phyloP scores from a whole-genome alignment of 306 rosid species.

The Trifolium pratense region DNA sequence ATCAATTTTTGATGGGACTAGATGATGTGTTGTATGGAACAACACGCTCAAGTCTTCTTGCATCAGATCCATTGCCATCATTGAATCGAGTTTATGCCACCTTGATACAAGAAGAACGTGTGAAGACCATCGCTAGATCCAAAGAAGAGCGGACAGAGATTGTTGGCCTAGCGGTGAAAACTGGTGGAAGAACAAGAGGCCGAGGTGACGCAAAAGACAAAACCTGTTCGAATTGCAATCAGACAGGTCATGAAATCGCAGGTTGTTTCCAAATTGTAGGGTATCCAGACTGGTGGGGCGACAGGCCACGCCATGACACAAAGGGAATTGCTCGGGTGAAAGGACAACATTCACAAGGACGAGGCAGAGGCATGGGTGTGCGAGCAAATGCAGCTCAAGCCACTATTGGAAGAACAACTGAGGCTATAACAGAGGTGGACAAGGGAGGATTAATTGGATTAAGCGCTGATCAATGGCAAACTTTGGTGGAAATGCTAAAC shows the following conservation, averaged over 20 bases:
- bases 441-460: not conserved
- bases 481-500: not conserved
- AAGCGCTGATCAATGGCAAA: not conserved
- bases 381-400: not conserved
- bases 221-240: not conserved
- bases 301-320: not conserved
- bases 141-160: not conserved
- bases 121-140: not conserved
- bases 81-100: not conserved
- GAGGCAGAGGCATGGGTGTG: not conserved
- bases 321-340: not conserved
- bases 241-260: not conserved
- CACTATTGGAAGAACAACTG: not conserved
- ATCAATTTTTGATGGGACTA: not conserved
- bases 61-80: not conserved
- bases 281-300: not conserved
- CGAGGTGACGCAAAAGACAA: not conserved
- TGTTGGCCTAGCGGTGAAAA: not conserved
- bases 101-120: not conserved
- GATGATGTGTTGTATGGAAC: not conserved
- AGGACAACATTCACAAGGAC: not conserved
- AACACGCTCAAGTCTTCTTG: not conserved
- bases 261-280: not conserved
- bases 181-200: not conserved
- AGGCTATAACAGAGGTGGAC: not conserved